Percentiles rank a stretch among this genome's conserved stretches.
phyloP scores from a whole-genome alignment of 169 alveolate genomes.

The Eimeria praecox region DNA sequence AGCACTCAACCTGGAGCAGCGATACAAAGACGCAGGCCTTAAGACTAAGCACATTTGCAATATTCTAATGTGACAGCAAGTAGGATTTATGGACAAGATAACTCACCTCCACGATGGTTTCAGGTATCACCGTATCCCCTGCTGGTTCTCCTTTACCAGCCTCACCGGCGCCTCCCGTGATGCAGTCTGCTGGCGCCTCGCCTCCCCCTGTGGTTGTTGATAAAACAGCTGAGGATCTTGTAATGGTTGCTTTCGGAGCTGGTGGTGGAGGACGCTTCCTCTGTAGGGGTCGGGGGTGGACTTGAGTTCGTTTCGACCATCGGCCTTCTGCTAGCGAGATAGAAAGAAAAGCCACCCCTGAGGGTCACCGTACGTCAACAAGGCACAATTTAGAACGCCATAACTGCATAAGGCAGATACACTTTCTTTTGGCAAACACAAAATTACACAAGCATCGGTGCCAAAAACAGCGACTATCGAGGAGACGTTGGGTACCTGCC shows the following conservation, averaged over 20 bases:
- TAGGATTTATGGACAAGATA: not conserved
- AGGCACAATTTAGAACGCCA: not conserved
- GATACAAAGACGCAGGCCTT: not conserved
- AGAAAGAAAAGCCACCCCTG: conserved; percentile 75
- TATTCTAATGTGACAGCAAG: not conserved
- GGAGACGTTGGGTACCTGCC: not conserved
- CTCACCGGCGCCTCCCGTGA: not conserved
- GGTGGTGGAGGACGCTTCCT: conserved; percentile 5
- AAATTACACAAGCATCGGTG: not conserved
- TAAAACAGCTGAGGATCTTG: conserved; percentile 11
- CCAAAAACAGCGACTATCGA: not conserved
- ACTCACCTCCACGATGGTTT: conserved; percentile 60
- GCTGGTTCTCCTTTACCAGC: conserved; percentile 13
- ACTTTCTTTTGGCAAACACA: not conserved
- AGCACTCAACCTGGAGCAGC: conserved; percentile 50
- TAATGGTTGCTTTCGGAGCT: not conserved
- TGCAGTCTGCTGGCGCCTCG: conserved; percentile 25
- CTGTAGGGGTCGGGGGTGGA: conserved; percentile 57
- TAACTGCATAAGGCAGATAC: too few species aligned
- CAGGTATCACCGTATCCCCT: not conserved
- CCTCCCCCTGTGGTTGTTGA: not conserved
- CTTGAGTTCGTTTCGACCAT: conserved; percentile 48
- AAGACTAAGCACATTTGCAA: not conserved
- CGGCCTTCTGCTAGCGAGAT: conserved; percentile 43
- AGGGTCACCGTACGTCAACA: not conserved